Base-by-base conservation (phyloP, 2,329 filamentous ascomycete genomes). In the Fusarium sp. region DNA sequence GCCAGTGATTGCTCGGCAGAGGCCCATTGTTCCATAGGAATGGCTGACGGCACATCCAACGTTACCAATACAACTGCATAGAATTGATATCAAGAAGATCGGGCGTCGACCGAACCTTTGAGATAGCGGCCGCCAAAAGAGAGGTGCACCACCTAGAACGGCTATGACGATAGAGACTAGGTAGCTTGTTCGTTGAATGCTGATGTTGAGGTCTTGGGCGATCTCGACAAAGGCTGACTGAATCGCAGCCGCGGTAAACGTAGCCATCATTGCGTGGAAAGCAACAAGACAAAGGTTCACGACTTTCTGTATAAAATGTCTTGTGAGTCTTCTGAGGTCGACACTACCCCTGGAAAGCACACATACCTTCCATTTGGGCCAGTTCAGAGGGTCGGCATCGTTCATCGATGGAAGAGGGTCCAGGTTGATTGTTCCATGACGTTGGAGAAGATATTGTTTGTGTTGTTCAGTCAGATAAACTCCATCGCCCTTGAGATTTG, bases 101-200 rank as follows among this genome's bases (percentile, higher is more conserved):
- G 83, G 83, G 5, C 83, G 78, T 2, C 85, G 79, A 7, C 85
- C 84, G 59, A 78, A 87, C 24, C 78, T 75, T 36, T 83, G 79
- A 0, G 83, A 81, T 2, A 88, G 70, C 0, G 84, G 84, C 35
- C 80, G 79, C 85, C 85, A 87, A 64, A 87, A 78, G 2, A 88
- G 72, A 0, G 85, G 54, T 15, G 65, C 61, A 11, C 29, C 55
- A 8, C 63, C 67, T 11, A 67, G 45, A 28, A 65, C 61, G n/a
- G 52, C 59, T 36, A 68, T 67, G 40, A 66, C 54, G 7, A 69
- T 42, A 11, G 65, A 65, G 8, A 81, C 85, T 12, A 87, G 75
- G 65, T 87, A 87, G 3, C 78, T 80, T 0, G 82, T 77, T 3
- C 73, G 72, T 46, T 83, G 82, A 1, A 87, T 70, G 10, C 75